Evolutionary conservation across 192 early-diverging fungal genomes (phyloP), one percentile per base, ranked within the genome.

Genomic region (Linnemannia zychae): DNA sequence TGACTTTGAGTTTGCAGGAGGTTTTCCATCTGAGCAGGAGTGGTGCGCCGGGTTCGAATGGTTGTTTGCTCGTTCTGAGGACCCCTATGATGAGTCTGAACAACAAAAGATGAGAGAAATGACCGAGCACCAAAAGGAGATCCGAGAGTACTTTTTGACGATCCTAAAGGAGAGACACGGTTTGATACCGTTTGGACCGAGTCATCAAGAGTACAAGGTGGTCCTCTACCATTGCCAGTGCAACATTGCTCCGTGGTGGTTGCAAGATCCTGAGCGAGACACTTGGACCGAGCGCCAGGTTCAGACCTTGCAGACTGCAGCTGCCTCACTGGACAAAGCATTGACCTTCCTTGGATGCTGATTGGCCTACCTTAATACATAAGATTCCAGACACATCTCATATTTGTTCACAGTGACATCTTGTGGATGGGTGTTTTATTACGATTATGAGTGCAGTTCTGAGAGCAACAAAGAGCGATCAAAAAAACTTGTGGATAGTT

Each of bases 171-270:
- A 65, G n/a, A 75, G 65, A 28, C 44, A 84, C 53, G 82, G 77
- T 1, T 63, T 84, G 12, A 11, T 70, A 1, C 77, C 50, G 24
- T 84, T 65, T 36, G 82, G 82, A 44, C 70, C 49, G 9, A 36
- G 52, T 12, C 63, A 84, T 33, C 77, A 79, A 66, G 82, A 84
- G 67, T 84, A 75, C 52, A 84, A 84, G 60, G 82, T 78, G 31
- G 52, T 79, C n/a, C 28, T 84, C 9, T 79, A 84, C 28, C 77
- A 84, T 34, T 65, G 78, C 7, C 76, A 78, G 20, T 18, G 37
- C 68, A 84, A 79, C 47, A 84, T 84, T 72, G 82, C 82, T 33
- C 77, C 82, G 0, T 84, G 82, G 82, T 84, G 82, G 82, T 49
- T 84, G 1, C 47, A 53, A 6, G 82, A 79, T 31, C 57, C 49